Evolutionary conservation across 805 yeast genomes (phyloP).

Genomic region (Wickerhamomyces silvicola): DNA sequence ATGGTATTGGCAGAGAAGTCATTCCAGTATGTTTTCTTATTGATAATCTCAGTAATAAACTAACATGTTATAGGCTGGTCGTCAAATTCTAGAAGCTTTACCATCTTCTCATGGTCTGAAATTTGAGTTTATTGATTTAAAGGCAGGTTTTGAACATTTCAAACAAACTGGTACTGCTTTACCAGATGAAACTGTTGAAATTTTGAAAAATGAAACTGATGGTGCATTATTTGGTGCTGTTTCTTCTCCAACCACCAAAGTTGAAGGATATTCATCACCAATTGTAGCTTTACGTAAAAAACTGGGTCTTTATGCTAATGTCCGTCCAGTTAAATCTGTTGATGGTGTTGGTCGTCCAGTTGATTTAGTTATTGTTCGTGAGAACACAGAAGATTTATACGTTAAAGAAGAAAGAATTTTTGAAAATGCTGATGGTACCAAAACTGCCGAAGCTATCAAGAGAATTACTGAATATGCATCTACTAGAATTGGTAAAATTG

Average conservation of each 20-base stretch:
- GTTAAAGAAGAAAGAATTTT: slow-evolving; percentile 85
- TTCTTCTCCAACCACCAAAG: slow-evolving; percentile 89
- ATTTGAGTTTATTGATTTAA: slow-evolving; percentile 80
- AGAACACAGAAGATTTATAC: slow-evolving; percentile 96
- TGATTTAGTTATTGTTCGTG: slow-evolving; percentile 97
- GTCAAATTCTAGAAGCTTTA: slow-evolving; percentile 74
- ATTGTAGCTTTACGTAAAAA: slow-evolving; percentile 97
- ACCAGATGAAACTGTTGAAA: slow-evolving; percentile 84
- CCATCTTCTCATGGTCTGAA: slow-evolving; percentile 69
- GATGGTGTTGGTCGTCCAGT: slow-evolving; percentile 82
- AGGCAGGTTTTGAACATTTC: slow-evolving; percentile 94
- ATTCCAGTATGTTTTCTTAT: too few relatives aligned
- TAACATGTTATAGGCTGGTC: too few relatives aligned
- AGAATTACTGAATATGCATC: slow-evolving; percentile 90
- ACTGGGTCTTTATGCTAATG: slow-evolving; percentile 91
- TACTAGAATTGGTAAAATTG: slow-evolving; percentile 79
- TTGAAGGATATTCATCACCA: slow-evolving; percentile 95
- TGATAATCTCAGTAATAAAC: too few relatives aligned
- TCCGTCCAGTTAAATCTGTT: slow-evolving; percentile 95
- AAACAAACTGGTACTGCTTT: slow-evolving; percentile 92
- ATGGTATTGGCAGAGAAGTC: slow-evolving; percentile 96
- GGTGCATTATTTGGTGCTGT: slow-evolving; percentile 99
- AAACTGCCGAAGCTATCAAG: slow-evolving; percentile 96
- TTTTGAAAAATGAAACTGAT: slow-evolving; percentile 75
- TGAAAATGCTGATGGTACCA: slow-evolving; percentile 72